Evolutionary conservation across 2,329 filamentous ascomycete genomes (phyloP), one percentile per base, ranked within the genome.

Genomic region (Paraconiothyrium brasiliense): DNA sequence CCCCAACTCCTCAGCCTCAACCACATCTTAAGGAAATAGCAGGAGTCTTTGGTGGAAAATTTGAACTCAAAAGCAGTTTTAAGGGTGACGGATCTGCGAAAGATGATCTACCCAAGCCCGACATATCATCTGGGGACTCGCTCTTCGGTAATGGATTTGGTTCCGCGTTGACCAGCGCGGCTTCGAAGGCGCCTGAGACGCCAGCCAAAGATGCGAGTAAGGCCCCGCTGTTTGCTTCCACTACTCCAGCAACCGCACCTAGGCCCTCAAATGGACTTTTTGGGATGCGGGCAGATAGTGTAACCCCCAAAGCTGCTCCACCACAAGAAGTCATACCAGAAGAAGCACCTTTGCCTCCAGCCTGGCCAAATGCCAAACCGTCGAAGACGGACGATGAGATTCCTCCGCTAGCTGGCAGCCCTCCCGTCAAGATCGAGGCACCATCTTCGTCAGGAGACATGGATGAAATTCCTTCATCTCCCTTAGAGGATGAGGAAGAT

Each of bases 31-130:
- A 66, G 50, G 64, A 71, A 24, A 22, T 43, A n/a, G 37, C 50
- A 54, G 73, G 74, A 35, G 61, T 80, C 7, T 78, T 76, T 39
- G 75, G 75, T 22, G 70, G 69, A 16, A 84, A 86, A 0, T 92
- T 92, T 79, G 90, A 90, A 67, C 81, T 92, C 16, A 85, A 85
- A 43, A 89, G 87, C 34, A 89, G 86, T 1, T 93, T 92, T 79
- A 87, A 89, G 70, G 83, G 84, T 9, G 89, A 92, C 66, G 84
- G 86, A 6, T 83, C 84, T 48, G 83, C 86, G 0, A 88, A 87
- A 60, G 85, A 90, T 27, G 87, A 90, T 60, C 78, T 84, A 39
- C 82, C 85, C 9, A 86, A 85, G 63, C 79, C 84, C 16, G 73
- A 78, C 24, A 74, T 76, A 24, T 75, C 76, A n/a, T 68, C 75